phyloP scores from a whole-genome alignment of 2,329 filamentous ascomycete species.

The Fusarium sp. region DNA sequence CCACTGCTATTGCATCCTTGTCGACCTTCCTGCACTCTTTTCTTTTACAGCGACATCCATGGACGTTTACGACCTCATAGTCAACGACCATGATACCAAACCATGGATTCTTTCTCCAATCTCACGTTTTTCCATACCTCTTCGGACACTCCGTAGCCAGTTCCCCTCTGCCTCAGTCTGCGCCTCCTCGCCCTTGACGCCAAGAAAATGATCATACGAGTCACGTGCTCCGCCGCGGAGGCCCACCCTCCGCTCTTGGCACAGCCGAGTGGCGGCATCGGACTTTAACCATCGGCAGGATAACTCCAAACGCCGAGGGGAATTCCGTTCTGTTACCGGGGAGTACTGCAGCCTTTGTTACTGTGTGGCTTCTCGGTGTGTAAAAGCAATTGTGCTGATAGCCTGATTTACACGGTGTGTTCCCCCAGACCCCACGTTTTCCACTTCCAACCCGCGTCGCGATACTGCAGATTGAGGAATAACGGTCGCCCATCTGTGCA shows the following conservation, averaged over 20 bases:
- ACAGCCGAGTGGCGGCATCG: constrained; percentile 26
- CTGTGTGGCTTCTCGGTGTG: constrained; percentile 13
- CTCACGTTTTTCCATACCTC: constrained; percentile 1
- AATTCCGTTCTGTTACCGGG: not conserved
- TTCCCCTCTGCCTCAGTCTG: constrained; percentile 10
- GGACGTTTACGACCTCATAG: not conserved
- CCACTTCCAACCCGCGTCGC: not conserved
- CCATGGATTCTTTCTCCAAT: not conserved
- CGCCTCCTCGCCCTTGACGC: constrained; percentile 17
- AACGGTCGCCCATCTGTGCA: not conserved
- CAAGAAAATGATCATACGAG: constrained; percentile 32
- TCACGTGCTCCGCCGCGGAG: constrained; percentile 45
- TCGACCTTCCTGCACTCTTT: not conserved
- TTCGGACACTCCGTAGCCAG: constrained; percentile 17
- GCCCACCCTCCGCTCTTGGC: constrained; percentile 34
- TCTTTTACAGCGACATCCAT: not conserved
- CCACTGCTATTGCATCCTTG: not conserved
- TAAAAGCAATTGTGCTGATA: not conserved
- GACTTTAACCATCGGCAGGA: constrained; percentile 15
- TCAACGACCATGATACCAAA: not conserved
- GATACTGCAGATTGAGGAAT: not conserved
- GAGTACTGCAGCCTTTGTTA: not conserved
- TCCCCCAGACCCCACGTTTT: constrained; percentile 38
- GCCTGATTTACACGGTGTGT: not conserved
- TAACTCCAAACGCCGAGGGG: constrained; percentile 18